Evolutionary conservation across 768 basidiomycete species (phyloP).

Genomic region (Tulasnella sp.): DNA sequence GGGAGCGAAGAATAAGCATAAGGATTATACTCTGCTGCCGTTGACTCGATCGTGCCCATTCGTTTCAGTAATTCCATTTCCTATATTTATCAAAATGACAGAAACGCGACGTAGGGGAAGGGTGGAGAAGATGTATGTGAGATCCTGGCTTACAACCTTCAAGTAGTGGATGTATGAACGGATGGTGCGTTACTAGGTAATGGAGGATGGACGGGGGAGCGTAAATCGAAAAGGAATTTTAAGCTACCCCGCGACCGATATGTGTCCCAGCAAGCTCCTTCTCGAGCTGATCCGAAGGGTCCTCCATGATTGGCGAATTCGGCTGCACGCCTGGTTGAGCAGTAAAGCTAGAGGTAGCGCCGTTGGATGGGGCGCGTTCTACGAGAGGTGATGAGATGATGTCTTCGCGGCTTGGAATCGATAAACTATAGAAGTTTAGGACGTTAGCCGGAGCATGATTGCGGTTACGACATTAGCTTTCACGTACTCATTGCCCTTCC

Average conservation of each 20-base stretch:
- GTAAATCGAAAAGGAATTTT: conserved; percentile 1
- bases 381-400: conserved; percentile 65
- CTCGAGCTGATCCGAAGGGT: conserved; percentile 77
- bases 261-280: conserved; percentile 57
- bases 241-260: conserved; percentile 3
- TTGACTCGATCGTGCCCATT: not conserved
- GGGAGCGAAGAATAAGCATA: no score
- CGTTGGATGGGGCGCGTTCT: conserved; percentile 46
- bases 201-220: not conserved
- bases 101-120: conserved; percentile 22
- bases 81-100: conserved; percentile 13
- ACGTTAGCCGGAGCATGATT: not conserved
- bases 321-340: conserved; percentile 22
- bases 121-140: conserved; percentile 10
- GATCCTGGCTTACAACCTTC: not conserved
- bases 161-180: not conserved
- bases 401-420: conserved; percentile 71
- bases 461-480: conserved; percentile 7
- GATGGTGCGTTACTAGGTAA: not conserved
- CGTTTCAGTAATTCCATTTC: conserved; percentile 16
- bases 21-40: no score
- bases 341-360: conserved; percentile 61
- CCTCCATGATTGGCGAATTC: conserved; percentile 54
- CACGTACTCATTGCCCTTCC: conserved; percentile 68
- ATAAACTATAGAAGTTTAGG: conserved; percentile 38